Percentiles rank a stretch among this genome's conserved stretches.
Evolutionary conservation across 2,329 filamentous ascomycete species (phyloP).

Genomic region (Teratosphaeriaceae sp.): DNA sequence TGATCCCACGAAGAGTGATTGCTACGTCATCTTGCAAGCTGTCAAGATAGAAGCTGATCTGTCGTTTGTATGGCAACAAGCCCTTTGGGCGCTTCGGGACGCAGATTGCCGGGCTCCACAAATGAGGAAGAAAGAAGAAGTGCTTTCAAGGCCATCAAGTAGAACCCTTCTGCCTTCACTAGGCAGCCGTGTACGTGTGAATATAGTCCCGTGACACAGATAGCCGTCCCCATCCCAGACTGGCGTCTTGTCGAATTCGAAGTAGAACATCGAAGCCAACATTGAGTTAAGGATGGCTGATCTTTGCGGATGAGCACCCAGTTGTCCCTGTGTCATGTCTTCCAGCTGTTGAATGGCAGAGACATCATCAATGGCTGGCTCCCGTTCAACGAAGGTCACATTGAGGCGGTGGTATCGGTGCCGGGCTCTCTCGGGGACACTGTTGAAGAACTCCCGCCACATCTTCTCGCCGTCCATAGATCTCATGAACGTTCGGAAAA

Average conservation of each 20-base stretch:
- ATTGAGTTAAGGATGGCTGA: conserved; percentile 12
- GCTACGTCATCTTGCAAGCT: conserved; percentile 9
- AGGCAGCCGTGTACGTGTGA: conserved; percentile 11
- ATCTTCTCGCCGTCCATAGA: conserved; percentile 21
- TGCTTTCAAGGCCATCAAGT: conserved; percentile 5
- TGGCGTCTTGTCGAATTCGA: conserved; percentile 13
- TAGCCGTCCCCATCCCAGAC: conserved; percentile 5
- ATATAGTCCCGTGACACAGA: conserved; percentile 12
- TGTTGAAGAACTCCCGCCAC: conserved; percentile 18
- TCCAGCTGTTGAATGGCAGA: conserved; percentile 2
- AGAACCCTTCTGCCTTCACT: conserved; percentile 8
- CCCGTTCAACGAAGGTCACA: neutral
- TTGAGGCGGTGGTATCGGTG: conserved; percentile 1
- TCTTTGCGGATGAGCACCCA: neutral
- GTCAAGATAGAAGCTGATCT: conserved; percentile 7
- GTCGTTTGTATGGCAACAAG: conserved; percentile 8
- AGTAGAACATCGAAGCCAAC: conserved; percentile 19
- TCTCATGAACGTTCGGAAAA: conserved; percentile 18
- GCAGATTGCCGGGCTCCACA: conserved; percentile 10
- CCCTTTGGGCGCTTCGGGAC: conserved; percentile 7
- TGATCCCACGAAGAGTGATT: conserved; percentile 12
- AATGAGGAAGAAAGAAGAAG: conserved; percentile 14
- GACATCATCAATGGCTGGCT: conserved; percentile 2
- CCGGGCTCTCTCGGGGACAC: conserved; percentile 7
- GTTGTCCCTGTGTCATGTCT: neutral